phyloP scores from a whole-genome alignment of 164 flowering plant genomes.

The Euptelea pleiosperma region DNA sequence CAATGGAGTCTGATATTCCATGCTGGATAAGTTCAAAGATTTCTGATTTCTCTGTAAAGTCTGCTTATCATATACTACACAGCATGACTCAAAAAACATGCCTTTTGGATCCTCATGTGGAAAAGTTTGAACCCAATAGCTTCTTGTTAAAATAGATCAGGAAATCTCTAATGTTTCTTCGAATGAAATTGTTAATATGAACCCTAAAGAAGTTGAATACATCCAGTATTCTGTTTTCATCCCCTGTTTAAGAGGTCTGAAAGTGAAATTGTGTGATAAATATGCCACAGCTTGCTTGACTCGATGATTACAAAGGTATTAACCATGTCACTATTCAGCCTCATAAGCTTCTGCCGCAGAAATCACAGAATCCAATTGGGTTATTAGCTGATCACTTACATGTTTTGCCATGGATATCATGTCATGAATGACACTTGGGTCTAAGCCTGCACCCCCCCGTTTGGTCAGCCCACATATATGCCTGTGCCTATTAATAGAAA shows the following conservation, averaged over 20 bases:
- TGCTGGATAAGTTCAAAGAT: too few species aligned
- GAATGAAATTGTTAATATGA: too few species aligned
- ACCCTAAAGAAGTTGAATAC: too few species aligned
- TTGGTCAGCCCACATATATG: conserved; percentile 72
- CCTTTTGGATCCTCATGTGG: too few species aligned
- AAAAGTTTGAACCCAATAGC: too few species aligned
- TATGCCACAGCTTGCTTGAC: neutral
- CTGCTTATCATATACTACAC: too few species aligned
- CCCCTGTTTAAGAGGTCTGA: neutral
- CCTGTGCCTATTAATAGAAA: conserved; percentile 72
- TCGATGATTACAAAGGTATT: neutral
- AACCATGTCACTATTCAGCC: conserved; percentile 30
- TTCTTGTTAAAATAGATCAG: too few species aligned
- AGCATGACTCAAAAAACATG: too few species aligned
- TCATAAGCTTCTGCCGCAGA: conserved; percentile 79
- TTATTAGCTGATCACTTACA: conserved; percentile 66
- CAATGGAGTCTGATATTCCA: too few species aligned
- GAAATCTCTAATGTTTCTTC: too few species aligned
- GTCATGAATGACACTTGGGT: conserved; percentile 86
- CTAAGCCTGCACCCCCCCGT: conserved; percentile 88
- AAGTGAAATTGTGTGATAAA: neutral
- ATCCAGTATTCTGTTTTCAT: neutral
- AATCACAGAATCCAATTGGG: conserved; percentile 77
- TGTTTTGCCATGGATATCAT: conserved; percentile 86
- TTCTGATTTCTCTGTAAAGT: too few species aligned